Evolutionary conservation across 352 stramenopile genomes (phyloP).

Genomic region (Globisporangium abappressorium): DNA sequence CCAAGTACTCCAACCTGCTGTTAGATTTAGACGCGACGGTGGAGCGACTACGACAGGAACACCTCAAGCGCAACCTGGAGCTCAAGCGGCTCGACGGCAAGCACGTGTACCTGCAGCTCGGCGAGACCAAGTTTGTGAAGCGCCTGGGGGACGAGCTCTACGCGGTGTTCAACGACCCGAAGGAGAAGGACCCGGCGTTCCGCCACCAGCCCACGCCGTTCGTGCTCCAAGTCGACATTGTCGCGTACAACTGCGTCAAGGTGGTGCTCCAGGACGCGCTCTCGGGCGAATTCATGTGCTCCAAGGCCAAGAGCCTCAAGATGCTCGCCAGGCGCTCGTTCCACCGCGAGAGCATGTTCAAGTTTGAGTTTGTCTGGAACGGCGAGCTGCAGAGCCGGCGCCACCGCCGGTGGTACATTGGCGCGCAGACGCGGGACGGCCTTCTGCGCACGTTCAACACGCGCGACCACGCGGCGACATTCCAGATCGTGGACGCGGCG

Average conservation of each 20-base stretch:
- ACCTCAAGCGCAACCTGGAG: conserved; percentile 28
- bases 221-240: conserved; percentile 31
- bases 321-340: conserved; percentile 36
- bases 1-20: conserved; percentile 31
- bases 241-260: conserved; percentile 55
- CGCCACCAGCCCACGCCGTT: conserved; percentile 57
- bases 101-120: conserved; percentile 50
- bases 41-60: conserved; percentile 28
- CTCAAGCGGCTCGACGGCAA: conserved; percentile 36
- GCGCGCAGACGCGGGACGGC: conserved; percentile 61
- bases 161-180: conserved; percentile 54
- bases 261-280: conserved; percentile 44
- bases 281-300: conserved; percentile 42
- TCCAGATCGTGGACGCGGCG: conserved; percentile 64
- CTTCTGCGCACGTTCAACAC: conserved; percentile 61
- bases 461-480: conserved; percentile 45
- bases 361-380: conserved; percentile 66
- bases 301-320: conserved; percentile 54
- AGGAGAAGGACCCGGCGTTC: conserved; percentile 60
- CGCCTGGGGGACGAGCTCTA: conserved; percentile 49
- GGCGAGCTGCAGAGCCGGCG: conserved; percentile 69
- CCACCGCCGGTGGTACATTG: conserved; percentile 66
- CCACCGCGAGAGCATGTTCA: conserved; percentile 62
- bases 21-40: conserved; percentile 34
- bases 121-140: conserved; percentile 47